phyloP scores from a whole-genome alignment of 1,139 yeast species.

The Sugiyamaella grinbergsii region DNA sequence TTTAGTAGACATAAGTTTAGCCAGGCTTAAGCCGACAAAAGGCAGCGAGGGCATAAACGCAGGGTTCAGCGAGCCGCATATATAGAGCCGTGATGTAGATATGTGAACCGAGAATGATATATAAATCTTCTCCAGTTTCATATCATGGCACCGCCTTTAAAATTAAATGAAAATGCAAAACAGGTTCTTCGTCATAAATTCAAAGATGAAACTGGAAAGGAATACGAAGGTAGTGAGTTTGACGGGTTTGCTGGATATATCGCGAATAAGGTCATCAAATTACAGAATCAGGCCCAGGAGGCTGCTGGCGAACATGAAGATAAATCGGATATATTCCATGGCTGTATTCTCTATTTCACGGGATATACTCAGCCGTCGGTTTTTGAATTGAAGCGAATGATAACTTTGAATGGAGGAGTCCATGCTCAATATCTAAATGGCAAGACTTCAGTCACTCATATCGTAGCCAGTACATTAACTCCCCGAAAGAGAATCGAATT shows the following conservation, averaged over 20 bases:
- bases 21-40: no score
- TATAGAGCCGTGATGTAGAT: not conserved
- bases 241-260: constrained; percentile 74
- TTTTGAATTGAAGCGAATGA: constrained; percentile 66
- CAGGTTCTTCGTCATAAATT: constrained; percentile 30
- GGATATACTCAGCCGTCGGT: constrained; percentile 85
- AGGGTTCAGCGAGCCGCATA: not conserved
- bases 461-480: constrained; percentile 76
- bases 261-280: constrained; percentile 64
- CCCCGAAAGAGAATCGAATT: constrained; percentile 71
- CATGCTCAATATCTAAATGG: constrained; percentile 68
- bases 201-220: constrained; percentile 34
- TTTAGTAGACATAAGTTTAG: no score
- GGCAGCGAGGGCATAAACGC: not conserved
- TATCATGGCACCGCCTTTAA: constrained; percentile 8
- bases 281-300: constrained; percentile 57
- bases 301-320: constrained; percentile 50
- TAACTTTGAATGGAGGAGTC: constrained; percentile 78
- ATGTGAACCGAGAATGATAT: no score
- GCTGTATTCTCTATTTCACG: constrained; percentile 72
- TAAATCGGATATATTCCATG: constrained; percentile 53
- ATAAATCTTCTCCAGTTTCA: not conserved
- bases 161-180: constrained; percentile 21
- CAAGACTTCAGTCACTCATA: constrained; percentile 79
- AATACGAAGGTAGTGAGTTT: constrained; percentile 54